A percentile compares a stretch with the other conserved stretches of the same genome.
phyloP scores from a whole-genome alignment of 228 moss, liverwort and hornwort species.

The Sphagnum fallax region DNA sequence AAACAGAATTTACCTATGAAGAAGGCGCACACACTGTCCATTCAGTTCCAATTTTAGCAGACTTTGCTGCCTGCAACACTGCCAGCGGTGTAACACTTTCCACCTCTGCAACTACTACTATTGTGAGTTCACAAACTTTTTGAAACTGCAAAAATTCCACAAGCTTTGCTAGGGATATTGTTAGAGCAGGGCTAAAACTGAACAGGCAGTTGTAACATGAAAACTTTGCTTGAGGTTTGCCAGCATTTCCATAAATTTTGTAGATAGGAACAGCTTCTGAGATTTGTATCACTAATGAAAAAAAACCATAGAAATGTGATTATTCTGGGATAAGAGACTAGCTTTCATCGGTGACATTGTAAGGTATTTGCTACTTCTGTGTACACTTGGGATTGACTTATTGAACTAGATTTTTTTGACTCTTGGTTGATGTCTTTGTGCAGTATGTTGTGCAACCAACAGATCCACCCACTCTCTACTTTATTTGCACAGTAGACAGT shows the following conservation, averaged over 20 bases:
- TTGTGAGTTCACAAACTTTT: background rate
- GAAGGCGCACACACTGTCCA: background rate
- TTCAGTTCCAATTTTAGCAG: background rate
- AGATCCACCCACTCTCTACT: background rate
- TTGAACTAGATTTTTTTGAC: background rate
- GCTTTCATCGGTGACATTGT: no score
- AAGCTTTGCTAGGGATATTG: no score
- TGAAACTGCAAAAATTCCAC: no score
- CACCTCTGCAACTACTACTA: background rate
- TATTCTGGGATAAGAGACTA: no score
- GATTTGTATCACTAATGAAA: background rate
- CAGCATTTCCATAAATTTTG: background rate
- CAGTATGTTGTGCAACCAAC: background rate
- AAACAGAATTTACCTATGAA: background rate
- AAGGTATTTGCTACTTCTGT: no score
- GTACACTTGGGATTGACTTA: background rate
- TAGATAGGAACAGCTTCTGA: background rate
- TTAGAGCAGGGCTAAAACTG: no score
- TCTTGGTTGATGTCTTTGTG: background rate
- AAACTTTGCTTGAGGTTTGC: background rate
- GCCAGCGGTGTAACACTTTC: background rate
- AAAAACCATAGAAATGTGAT: no score
- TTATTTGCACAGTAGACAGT: background rate
- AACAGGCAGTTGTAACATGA: background rate
- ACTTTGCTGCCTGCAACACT: background rate